phyloP scores from a whole-genome alignment of 2,329 filamentous ascomycete genomes.

The Exophiala lecanii-corni region DNA sequence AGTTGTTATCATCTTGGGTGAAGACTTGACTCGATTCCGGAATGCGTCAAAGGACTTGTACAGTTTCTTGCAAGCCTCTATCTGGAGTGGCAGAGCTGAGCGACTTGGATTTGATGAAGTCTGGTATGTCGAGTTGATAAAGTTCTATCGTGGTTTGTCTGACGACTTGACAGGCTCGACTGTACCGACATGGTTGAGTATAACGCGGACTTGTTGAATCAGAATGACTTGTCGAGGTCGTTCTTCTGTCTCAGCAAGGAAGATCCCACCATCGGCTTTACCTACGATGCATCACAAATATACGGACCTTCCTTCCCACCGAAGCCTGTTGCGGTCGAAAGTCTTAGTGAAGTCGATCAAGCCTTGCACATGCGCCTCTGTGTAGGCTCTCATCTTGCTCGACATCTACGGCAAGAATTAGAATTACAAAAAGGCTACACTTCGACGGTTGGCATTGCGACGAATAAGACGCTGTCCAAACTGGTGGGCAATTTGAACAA shows the following conservation, averaged over 20 bases:
- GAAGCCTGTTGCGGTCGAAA: slow-evolving; percentile 7
- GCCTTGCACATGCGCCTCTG: slow-evolving; percentile 58
- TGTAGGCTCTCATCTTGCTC: slow-evolving; percentile 76
- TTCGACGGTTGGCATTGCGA: slow-evolving; percentile 80
- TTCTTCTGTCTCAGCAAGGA: slow-evolving; percentile 73
- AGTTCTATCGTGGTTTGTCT: slow-evolving; percentile 7
- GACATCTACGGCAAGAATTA: slow-evolving; percentile 65
- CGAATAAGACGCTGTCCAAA: slow-evolving; percentile 81
- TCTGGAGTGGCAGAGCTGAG: slow-evolving; percentile 76
- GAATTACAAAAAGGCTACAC: slow-evolving; percentile 78
- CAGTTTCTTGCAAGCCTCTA: slow-evolving; percentile 64
- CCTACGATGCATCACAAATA: slow-evolving; percentile 65
- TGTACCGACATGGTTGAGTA: slow-evolving; percentile 82
- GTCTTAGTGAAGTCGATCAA: slow-evolving; percentile 23
- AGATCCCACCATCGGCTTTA: slow-evolving; percentile 76
- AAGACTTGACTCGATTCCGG: slow-evolving; percentile 79
- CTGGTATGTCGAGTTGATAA: slow-evolving; percentile 44
- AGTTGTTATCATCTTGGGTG: slow-evolving; percentile 77
- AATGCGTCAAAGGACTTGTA: slow-evolving; percentile 80
- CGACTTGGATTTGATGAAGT: slow-evolving; percentile 89
- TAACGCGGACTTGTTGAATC: slow-evolving; percentile 69
- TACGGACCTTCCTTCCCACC: slow-evolving; percentile 60
- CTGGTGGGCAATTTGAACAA: slow-evolving; percentile 80
- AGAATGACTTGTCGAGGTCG: slow-evolving; percentile 57
- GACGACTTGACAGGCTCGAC: slow-evolving; percentile 62